These are phyloP conservation scores for Aquilaria sinensis DNA, from an alignment of 345 rosid species.

Conservation along the genomic window DNA sequence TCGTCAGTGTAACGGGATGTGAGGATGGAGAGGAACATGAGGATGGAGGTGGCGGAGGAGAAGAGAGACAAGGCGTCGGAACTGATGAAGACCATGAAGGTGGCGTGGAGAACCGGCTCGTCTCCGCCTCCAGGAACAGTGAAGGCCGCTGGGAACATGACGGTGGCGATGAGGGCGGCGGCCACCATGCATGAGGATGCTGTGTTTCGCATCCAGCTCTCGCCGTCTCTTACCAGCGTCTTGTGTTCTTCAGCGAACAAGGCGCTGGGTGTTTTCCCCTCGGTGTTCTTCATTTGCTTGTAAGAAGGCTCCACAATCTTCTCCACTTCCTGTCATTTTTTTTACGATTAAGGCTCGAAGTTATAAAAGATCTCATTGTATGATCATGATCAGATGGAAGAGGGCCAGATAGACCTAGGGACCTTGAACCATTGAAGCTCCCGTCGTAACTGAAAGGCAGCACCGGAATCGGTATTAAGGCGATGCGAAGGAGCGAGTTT, in stretches of 20 bases:
- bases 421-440: constrained; percentile 35
- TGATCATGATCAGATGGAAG: not conserved
- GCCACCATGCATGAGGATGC: constrained; percentile 38
- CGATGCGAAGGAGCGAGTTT: constrained; percentile 13
- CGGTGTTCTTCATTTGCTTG: constrained; percentile 3
- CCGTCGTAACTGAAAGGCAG: constrained; percentile 28
- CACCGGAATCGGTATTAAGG: constrained; percentile 19
- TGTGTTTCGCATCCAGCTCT: constrained; percentile 40
- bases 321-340: constrained; percentile 11
- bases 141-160: constrained; percentile 38
- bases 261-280: constrained; percentile 3
- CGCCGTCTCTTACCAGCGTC: constrained; percentile 20
- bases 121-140: constrained; percentile 37
- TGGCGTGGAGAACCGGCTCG: constrained; percentile 20
- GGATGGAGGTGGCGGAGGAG: constrained; percentile 29
- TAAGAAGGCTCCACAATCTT: constrained; percentile 9
- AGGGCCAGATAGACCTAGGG: not conserved
- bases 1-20: constrained; percentile 36
- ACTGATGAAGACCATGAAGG: constrained; percentile 19
- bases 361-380: not conserved
- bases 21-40: constrained; percentile 33
- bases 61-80: constrained; percentile 25
- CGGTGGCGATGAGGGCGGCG: constrained; percentile 36
- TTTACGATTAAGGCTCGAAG: not conserved
- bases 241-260: constrained; percentile 21